These are phyloP conservation scores for Dissoconium aciculare DNA, from an alignment of 2,329 filamentous ascomycete genomes.

Conservation along the genomic window DNA sequence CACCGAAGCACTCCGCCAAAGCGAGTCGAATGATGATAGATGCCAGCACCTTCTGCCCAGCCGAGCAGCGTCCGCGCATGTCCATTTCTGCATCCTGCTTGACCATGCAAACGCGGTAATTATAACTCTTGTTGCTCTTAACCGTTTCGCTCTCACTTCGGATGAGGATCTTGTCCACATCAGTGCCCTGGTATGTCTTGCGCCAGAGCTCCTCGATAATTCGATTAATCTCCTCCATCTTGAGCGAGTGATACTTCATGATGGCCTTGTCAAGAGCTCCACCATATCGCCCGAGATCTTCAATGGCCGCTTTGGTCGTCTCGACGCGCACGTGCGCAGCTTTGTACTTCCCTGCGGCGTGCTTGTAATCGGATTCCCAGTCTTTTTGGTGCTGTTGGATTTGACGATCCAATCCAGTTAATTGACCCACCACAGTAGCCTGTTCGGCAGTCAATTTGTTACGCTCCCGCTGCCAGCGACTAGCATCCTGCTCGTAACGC, in stretches of 20 bases:
- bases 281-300: conserved; percentile 71
- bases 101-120: conserved; percentile 94
- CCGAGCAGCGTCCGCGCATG: conserved; percentile 94
- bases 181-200: conserved; percentile 88
- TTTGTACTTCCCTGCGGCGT: conserved; percentile 66
- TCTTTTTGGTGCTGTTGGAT: conserved; percentile 57
- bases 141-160: conserved; percentile 60
- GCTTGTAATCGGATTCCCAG: conserved; percentile 75
- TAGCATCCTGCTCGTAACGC: conserved; percentile 55
- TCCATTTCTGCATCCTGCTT: conserved; percentile 98
- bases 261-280: conserved; percentile 86
- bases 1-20: conserved; percentile 87
- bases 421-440: conserved; percentile 57
- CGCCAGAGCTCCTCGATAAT: conserved; percentile 96
- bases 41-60: conserved; percentile 89
- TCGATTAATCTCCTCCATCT: conserved; percentile 96
- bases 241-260: conserved; percentile 88
- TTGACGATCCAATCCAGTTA: conserved; percentile 75
- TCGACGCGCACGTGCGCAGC: conserved; percentile 78
- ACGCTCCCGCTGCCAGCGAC: conserved; percentile 49
- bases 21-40: conserved; percentile 96
- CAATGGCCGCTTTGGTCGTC: conserved; percentile 83
- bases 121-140: conserved; percentile 69
- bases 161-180: conserved; percentile 93
- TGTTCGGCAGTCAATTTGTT: conserved; percentile 58